These are phyloP conservation scores for Candida krabiensis DNA, from an alignment of 805 yeast species.

Conservation along the genomic window DNA sequence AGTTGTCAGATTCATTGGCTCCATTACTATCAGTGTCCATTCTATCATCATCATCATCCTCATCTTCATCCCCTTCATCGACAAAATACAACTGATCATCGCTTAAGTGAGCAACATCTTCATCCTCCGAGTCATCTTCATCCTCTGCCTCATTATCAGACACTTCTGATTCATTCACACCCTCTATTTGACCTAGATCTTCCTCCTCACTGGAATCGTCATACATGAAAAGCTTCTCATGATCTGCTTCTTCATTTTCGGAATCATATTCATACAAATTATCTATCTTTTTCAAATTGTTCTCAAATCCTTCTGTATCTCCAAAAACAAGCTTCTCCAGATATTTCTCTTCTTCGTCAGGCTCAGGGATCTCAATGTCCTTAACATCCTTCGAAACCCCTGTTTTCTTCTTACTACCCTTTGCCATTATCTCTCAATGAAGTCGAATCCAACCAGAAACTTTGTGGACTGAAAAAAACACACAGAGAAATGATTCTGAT, in stretches of 20 bases:
- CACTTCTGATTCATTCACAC: conserved; percentile 35
- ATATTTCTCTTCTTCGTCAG: conserved; percentile 79
- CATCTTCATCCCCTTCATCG: conserved; percentile 45
- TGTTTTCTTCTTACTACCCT: conserved; percentile 7
- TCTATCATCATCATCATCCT: conserved; percentile 30
- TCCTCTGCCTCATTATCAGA: conserved; percentile 32
- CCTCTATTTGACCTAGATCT: conserved; percentile 43
- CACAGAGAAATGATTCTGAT: too few species aligned
- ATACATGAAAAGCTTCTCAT: conserved; percentile 22
- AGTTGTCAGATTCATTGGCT: conserved; percentile 30
- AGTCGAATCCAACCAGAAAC: too few species aligned
- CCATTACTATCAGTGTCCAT: conserved; percentile 34
- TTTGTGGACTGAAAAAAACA: too few species aligned
- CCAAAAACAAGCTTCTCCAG: conserved; percentile 90
- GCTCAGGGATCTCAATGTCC: conserved; percentile 51
- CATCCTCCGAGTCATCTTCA: conserved; percentile 34
- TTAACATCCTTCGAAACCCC: conserved; percentile 5
- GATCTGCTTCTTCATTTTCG: conserved; percentile 34
- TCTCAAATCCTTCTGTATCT: conserved; percentile 72
- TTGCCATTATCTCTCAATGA: conserved; percentile 9
- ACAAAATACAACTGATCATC: conserved; percentile 56
- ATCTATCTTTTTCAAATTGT: conserved; percentile 60
- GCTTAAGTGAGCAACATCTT: conserved; percentile 34
- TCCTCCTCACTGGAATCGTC: conserved; percentile 34
- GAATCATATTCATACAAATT: conserved; percentile 49